Percentiles rank a stretch among this genome's conserved stretches.
Evolutionary conservation across 1,139 yeast species (phyloP).

Genomic region (Debaryomycetaceae sp.): DNA sequence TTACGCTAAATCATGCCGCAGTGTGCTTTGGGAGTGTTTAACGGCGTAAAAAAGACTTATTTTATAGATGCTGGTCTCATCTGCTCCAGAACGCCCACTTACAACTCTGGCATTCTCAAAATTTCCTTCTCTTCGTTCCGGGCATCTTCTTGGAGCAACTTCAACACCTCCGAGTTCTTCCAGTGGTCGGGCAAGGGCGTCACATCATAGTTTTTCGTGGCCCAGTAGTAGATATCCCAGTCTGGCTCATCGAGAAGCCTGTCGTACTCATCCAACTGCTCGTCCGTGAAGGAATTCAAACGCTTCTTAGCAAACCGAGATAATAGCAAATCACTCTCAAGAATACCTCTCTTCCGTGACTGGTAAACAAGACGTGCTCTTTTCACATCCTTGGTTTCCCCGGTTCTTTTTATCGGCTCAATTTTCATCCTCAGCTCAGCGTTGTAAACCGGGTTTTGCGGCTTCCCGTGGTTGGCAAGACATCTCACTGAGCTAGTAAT

Average conservation of each 20-base stretch:
- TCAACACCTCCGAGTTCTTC: slow-evolving; percentile 65
- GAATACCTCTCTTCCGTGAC: slow-evolving; percentile 90
- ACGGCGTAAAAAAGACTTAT: too few species aligned
- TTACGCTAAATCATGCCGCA: not conserved
- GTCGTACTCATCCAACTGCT: slow-evolving; percentile 83
- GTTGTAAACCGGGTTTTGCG: slow-evolving; percentile 41
- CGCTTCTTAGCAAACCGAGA: slow-evolving; percentile 82
- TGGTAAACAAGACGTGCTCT: slow-evolving; percentile 88
- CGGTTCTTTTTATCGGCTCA: slow-evolving; percentile 69
- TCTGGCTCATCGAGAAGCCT: slow-evolving; percentile 84
- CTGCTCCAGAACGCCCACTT: slow-evolving; percentile 5
- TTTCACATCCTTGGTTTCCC: slow-evolving; percentile 73
- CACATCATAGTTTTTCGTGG: slow-evolving; percentile 73
- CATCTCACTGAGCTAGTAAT: slow-evolving; percentile 4
- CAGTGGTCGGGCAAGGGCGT: slow-evolving; percentile 87
- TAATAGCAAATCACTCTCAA: slow-evolving; percentile 85
- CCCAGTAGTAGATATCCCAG: slow-evolving; percentile 99
- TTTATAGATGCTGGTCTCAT: too few species aligned
- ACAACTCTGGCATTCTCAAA: slow-evolving; percentile 77
- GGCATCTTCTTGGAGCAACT: slow-evolving; percentile 67
- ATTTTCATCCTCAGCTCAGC: slow-evolving; percentile 51
- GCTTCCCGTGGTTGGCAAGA: slow-evolving; percentile 38
- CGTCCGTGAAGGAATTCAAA: slow-evolving; percentile 55
- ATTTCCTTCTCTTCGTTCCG: slow-evolving; percentile 70
- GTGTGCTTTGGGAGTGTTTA: too few species aligned